Evolutionary conservation across 2,329 filamentous ascomycete species (phyloP).

Genomic region (Monilinia aucupariae): DNA sequence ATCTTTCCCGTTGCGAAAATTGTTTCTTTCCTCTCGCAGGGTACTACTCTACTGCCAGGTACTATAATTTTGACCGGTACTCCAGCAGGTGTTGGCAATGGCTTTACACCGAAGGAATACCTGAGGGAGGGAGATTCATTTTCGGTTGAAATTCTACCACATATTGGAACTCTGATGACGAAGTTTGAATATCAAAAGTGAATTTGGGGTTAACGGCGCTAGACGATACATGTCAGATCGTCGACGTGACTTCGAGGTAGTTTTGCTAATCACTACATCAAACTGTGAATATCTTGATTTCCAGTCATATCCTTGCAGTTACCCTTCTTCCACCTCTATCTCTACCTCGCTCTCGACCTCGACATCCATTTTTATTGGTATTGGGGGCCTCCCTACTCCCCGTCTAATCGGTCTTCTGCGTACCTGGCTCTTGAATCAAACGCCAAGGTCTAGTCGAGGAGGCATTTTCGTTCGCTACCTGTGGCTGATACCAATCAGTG

Average conservation of each 20-base stretch:
- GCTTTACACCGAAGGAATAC: slow-evolving; percentile 38
- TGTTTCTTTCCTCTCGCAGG: slow-evolving; percentile 39
- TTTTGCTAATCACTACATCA: slow-evolving; percentile 4
- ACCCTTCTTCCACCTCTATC: background rate
- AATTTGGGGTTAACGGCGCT: background rate
- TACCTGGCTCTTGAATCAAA: background rate
- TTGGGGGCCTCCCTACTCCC: background rate
- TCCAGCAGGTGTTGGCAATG: slow-evolving; percentile 37
- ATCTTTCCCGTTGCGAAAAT: slow-evolving; percentile 45
- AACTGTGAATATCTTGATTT: background rate
- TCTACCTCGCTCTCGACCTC: background rate
- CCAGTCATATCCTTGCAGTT: background rate
- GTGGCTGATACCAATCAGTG: background rate
- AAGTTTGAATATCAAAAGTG: slow-evolving; percentile 38
- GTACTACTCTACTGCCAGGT: slow-evolving; percentile 42
- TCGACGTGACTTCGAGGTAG: background rate
- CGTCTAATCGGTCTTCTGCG: background rate
- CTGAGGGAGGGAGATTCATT: slow-evolving; percentile 44
- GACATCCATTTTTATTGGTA: background rate
- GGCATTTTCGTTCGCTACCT: background rate
- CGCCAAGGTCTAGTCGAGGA: background rate
- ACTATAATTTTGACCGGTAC: slow-evolving; percentile 45
- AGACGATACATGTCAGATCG: background rate
- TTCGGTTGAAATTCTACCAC: slow-evolving; percentile 43
- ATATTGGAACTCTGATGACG: slow-evolving; percentile 45